Conservation (phyloP, 2,329 filamentous ascomycete genomes). For the Eutypa lata region DNA sequence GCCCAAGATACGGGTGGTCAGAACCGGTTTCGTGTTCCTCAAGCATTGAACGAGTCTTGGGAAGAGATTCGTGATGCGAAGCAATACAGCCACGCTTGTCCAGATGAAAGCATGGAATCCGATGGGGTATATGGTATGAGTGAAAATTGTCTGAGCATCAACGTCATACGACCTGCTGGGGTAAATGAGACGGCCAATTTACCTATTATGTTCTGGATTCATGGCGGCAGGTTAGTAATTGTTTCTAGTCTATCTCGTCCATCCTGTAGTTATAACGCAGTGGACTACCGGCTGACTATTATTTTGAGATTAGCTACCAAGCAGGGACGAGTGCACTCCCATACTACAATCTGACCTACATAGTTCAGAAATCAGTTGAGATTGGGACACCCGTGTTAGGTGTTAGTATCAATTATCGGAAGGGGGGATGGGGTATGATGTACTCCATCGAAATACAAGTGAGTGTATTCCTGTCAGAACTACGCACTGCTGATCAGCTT, state of each 20-base stretch:
- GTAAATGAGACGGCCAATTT: slow-evolving; percentile 11
- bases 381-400: slow-evolving; percentile 44
- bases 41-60: slow-evolving; percentile 19
- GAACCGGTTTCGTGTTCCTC: slow-evolving; percentile 29
- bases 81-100: slow-evolving; percentile 19
- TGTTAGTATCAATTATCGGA: slow-evolving; percentile 46
- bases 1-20: slow-evolving; percentile 40
- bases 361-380: slow-evolving; percentile 44
- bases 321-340: slow-evolving; percentile 32
- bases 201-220: slow-evolving; percentile 32
- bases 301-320: slow-evolving; percentile 21
- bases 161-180: slow-evolving; percentile 25
- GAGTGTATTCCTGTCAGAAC: background rate
- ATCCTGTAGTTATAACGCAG: too few relatives aligned
- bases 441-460: slow-evolving; percentile 26
- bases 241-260: background rate
- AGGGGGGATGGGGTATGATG: slow-evolving; percentile 26
- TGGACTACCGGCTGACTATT: too few relatives aligned
- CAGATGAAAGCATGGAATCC: slow-evolving; percentile 13
- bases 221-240: slow-evolving; percentile 20
- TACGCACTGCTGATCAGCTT: too few relatives aligned
- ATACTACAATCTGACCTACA: slow-evolving; percentile 59
- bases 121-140: slow-evolving; percentile 22
- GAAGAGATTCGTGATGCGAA: slow-evolving; percentile 15
- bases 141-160: slow-evolving; percentile 32